Conservation (phyloP, 495 filamentous ascomycete genomes). For the Pseudoneurospora amorphoporcata region DNA sequence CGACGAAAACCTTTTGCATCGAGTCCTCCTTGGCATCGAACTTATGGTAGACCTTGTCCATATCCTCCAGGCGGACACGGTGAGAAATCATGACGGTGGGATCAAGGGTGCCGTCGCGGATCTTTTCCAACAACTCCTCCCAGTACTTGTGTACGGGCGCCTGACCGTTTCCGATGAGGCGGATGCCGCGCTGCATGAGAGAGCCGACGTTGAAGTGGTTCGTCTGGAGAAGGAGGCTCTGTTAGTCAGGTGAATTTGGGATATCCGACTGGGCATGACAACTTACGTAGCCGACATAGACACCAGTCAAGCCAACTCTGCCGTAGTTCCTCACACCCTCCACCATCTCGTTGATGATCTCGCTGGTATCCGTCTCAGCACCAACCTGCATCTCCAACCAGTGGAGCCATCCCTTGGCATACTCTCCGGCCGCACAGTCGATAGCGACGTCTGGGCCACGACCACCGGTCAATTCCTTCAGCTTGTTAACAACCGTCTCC, state of each 20-base stretch:
- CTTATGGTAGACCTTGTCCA: conserved; percentile 57
- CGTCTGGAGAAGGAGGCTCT: conserved; percentile 36
- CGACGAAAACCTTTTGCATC: conserved; percentile 63
- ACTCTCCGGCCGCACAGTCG: conserved; percentile 79
- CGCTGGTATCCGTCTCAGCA: conserved; percentile 75
- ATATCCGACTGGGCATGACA: background rate
- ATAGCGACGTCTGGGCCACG: conserved; percentile 67
- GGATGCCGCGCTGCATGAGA: conserved; percentile 79
- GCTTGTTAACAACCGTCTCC: conserved; percentile 52
- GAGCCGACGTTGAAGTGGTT: conserved; percentile 78
- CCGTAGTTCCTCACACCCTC: conserved; percentile 67
- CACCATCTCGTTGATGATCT: conserved; percentile 85
- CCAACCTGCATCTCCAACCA: conserved; percentile 65
- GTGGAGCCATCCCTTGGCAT: conserved; percentile 73
- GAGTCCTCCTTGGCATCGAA: conserved; percentile 60
- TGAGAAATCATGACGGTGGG: conserved; percentile 74
- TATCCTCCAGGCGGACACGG: conserved; percentile 62
- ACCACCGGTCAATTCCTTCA: conserved; percentile 62
- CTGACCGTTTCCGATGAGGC: conserved; percentile 75
- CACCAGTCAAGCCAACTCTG: conserved; percentile 64
- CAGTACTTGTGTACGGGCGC: conserved; percentile 79
- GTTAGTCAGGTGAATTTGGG: background rate
- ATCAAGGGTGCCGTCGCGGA: conserved; percentile 60
- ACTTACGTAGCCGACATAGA: conserved; percentile 73
- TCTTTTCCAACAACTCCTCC: conserved; percentile 60